Conservation (phyloP, 2,329 filamentous ascomycete species). For the Curvularia lunata region DNA sequence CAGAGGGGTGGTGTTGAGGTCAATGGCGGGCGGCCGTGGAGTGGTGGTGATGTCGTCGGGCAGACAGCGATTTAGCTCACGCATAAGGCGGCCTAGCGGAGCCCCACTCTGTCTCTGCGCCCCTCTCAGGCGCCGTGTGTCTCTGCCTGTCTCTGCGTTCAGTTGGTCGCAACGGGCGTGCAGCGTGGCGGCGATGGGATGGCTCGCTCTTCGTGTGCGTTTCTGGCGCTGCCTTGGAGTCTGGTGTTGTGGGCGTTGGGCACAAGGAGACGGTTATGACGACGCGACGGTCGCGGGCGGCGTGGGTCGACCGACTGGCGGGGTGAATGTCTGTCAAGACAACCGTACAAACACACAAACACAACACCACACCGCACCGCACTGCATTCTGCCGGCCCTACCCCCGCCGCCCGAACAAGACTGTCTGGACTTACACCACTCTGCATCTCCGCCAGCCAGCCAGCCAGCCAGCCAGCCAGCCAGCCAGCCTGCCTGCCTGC, state of each 20-base stretch:
- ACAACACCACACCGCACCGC: not conserved
- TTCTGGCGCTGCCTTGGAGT: slow-evolving; percentile 2
- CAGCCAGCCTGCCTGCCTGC: not conserved
- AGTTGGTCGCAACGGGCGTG: slow-evolving; percentile 1
- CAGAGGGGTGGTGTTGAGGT: slow-evolving; percentile 9
- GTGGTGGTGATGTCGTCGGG: slow-evolving; percentile 34
- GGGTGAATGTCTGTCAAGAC: slow-evolving; percentile 4
- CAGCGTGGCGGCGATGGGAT: slow-evolving; percentile 19
- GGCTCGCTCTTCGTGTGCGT: not conserved
- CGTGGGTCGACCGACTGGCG: not conserved
- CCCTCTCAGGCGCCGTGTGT: slow-evolving; percentile 12
- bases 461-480: no score
- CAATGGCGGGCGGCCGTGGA: slow-evolving; percentile 25
- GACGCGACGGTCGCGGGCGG: slow-evolving; percentile 9
- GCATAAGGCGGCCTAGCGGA: slow-evolving; percentile 35
- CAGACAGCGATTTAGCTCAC: slow-evolving; percentile 33
- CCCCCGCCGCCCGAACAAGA: not conserved
- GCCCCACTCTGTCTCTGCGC: slow-evolving; percentile 23
- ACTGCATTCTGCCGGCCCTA: not conserved
- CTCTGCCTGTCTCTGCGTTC: not conserved
- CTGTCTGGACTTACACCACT: not conserved
- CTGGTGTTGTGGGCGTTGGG: slow-evolving; percentile 7
- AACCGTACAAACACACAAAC: not conserved
- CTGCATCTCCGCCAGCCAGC: not conserved
- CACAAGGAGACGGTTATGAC: slow-evolving; percentile 18